Evolutionary conservation across 2,329 filamentous ascomycete genomes (phyloP).

Genomic region (Cercospora sojina): DNA sequence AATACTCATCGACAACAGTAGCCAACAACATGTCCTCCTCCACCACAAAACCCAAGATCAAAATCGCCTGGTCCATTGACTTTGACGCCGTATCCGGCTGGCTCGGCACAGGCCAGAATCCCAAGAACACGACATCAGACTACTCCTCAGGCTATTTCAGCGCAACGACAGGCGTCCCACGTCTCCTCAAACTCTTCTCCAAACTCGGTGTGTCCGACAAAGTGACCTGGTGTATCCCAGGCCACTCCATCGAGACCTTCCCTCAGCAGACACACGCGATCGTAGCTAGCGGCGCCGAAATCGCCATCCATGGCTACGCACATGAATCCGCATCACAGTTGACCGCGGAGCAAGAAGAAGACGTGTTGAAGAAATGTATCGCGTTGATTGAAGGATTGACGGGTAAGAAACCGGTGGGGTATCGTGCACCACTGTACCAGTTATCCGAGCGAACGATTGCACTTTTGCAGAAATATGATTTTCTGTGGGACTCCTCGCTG

Average conservation of each 20-base stretch:
- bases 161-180: constrained; percentile 56
- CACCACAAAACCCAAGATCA: constrained; percentile 36
- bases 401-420: constrained; percentile 50
- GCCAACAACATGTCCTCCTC: background rate
- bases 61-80: constrained; percentile 48
- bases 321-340: constrained; percentile 50
- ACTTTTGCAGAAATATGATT: constrained; percentile 50
- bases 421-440: constrained; percentile 54
- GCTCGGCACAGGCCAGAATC: constrained; percentile 56
- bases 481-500: constrained; percentile 54
- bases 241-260: constrained; percentile 60
- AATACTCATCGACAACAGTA: background rate
- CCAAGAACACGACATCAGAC: constrained; percentile 56
- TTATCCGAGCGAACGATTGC: constrained; percentile 51
- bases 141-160: constrained; percentile 58
- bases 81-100: constrained; percentile 62
- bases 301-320: constrained; percentile 53
- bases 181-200: constrained; percentile 55
- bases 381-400: constrained; percentile 45
- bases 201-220: constrained; percentile 53
- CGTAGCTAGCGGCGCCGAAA: constrained; percentile 54
- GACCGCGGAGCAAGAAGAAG: constrained; percentile 50
- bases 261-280: constrained; percentile 53
- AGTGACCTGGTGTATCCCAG: constrained; percentile 61
- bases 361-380: constrained; percentile 53